Base-by-base conservation (phyloP, 257 asterid species). In the Asclepias syriaca region DNA sequence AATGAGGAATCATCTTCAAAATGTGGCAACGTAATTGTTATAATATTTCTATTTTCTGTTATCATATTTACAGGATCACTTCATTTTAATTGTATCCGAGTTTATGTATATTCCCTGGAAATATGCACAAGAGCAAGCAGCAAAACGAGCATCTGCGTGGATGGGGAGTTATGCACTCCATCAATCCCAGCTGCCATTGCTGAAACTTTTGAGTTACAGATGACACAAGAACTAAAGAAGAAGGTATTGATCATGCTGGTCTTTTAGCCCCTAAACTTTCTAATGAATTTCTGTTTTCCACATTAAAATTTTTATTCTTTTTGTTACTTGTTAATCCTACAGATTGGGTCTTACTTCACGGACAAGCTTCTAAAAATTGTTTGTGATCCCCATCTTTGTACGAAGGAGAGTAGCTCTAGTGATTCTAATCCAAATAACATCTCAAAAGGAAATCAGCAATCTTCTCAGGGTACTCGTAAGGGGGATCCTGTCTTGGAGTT, bases 81-180 rank as follows among this genome's bases (percentile, higher is more conserved):
- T 94, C 82, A 87, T 87, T 82, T 85, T 86, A 76, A 81, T 89
- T 71, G 99, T 89, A 80, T 88, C 97, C 43, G 95, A 94, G 78
- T 94, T 94, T 81, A 69, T 94, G 83, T 91, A 87, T 77, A 74
- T 83, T 66, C 99, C 99, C 45, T 94, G 99, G 99, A 91, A 88
- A 81, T 85, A 86, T 82, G 90, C 97, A 18, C 95, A 83, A 89
- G 96, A 91, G 81, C 92, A 85, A 84, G 89, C 93, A 71, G 86
- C 77, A 55, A 82, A 80, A 60, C 80, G 90, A 84, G 89, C 87
- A 71, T 80, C 81, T 72, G 61, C 80, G 83, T 72, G 67, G 51
- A 70, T 73, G 93, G 87, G 51, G 89, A 85, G 75, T 78, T 82
- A 48, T 91, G 97, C 77, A 94, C 99, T 78, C 97, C 99, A 74